These are phyloP conservation scores for Talaromyces marneffei DNA, from an alignment of 2,329 filamentous ascomycete species.

Conservation along the genomic window DNA sequence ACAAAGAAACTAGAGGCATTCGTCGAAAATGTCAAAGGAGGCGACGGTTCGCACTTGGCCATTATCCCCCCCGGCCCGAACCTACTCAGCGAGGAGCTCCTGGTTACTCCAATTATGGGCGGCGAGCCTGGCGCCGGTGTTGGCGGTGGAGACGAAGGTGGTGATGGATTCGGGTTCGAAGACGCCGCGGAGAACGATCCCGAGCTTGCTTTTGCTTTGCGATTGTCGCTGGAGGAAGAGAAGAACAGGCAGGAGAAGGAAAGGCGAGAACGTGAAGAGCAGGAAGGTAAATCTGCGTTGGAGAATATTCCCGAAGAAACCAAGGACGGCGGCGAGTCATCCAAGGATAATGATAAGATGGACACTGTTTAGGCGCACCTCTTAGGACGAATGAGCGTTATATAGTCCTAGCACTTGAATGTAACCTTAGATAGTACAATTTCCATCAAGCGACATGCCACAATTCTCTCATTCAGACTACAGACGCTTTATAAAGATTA, in stretches of 20 bases:
- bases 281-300: constrained; percentile 67
- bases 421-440: constrained; percentile 22
- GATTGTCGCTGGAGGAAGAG: constrained; percentile 98
- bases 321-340: constrained; percentile 43
- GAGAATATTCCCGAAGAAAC: constrained; percentile 76
- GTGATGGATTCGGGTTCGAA: constrained; percentile 63
- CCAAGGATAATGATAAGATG: constrained; percentile 66
- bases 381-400: background rate
- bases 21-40: constrained; percentile 85
- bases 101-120: constrained; percentile 82
- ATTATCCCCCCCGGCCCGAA: constrained; percentile 87
- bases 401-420: background rate
- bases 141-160: constrained; percentile 40
- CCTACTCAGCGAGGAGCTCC: constrained; percentile 84
- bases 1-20: constrained; percentile 88
- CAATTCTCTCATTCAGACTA: background rate
- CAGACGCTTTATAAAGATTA: constrained; percentile 19
- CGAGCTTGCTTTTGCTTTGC: constrained; percentile 84
- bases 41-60: constrained; percentile 84
- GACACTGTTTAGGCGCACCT: constrained; percentile 64
- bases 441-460: constrained; percentile 4
- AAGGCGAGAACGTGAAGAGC: constrained; percentile 66
- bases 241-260: constrained; percentile 87
- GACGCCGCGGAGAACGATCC: constrained; percentile 81
- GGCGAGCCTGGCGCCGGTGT: constrained; percentile 64